Conservation (phyloP, 495 filamentous ascomycete genomes). For the Xylaria telfairii region DNA sequence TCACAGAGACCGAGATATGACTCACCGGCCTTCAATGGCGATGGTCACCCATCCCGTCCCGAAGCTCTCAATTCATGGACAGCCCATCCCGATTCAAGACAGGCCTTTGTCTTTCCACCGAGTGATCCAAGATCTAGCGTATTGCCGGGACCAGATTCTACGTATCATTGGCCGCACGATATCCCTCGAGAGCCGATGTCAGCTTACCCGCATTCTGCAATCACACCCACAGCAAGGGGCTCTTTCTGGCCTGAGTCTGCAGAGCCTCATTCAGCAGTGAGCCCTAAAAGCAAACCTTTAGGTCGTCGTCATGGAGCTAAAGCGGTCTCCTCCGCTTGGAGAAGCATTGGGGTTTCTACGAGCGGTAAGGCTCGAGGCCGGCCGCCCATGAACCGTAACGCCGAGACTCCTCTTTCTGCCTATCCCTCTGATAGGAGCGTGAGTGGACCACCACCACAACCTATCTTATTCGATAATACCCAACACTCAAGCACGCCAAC, state of each 20-base stretch:
- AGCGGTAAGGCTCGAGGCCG: constrained; percentile 82
- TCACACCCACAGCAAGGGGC: constrained; percentile 62
- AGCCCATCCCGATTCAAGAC: constrained; percentile 55
- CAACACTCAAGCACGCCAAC: constrained; percentile 26
- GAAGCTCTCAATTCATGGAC: constrained; percentile 52
- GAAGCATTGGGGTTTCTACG: constrained; percentile 67
- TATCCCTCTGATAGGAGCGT: constrained; percentile 66
- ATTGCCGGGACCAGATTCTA: constrained; percentile 31
- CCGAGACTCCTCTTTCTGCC: constrained; percentile 83
- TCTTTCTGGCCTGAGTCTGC: constrained; percentile 54
- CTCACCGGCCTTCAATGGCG: constrained; percentile 67
- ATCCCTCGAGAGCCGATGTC: constrained; percentile 63
- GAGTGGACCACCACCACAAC: constrained; percentile 37
- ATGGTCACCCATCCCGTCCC: constrained; percentile 49
- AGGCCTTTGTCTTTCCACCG: constrained; percentile 42
- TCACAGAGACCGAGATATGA: constrained; percentile 70
- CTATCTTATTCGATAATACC: constrained; percentile 27
- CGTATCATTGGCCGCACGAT: constrained; percentile 48
- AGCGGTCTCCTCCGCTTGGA: constrained; percentile 95
- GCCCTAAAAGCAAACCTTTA: constrained; percentile 61
- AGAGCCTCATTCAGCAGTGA: constrained; percentile 75
- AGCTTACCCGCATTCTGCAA: constrained; percentile 81
- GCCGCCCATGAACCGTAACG: constrained; percentile 75
- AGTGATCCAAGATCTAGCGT: constrained; percentile 40
- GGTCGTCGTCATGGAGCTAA: constrained; percentile 82